A percentile compares a stretch with the other conserved stretches of the same genome.
Evolutionary conservation across 2,329 filamentous ascomycete species (phyloP).

Genomic region (Grosmannia clavigera): DNA sequence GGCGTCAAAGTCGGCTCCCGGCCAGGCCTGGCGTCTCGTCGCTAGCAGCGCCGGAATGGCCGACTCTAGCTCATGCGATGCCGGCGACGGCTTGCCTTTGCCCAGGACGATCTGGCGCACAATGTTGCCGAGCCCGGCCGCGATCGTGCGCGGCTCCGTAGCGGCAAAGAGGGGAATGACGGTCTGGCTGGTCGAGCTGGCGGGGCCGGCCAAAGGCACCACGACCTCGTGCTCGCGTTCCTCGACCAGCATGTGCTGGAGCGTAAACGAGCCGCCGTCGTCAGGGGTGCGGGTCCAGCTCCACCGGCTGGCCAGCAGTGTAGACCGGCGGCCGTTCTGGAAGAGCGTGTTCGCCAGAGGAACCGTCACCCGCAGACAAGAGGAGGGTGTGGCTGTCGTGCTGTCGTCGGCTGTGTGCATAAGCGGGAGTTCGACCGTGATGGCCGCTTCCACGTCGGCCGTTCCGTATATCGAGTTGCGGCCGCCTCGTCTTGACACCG

Average conservation of each 20-base stretch:
- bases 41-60: constrained; percentile 31
- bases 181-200: background rate
- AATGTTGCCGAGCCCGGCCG: constrained; percentile 66
- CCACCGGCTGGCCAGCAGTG: constrained; percentile 37
- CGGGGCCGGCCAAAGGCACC: background rate
- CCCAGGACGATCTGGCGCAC: constrained; percentile 47
- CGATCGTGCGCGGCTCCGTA: constrained; percentile 48
- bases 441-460: constrained; percentile 20
- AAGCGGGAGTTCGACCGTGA: constrained; percentile 28
- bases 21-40: constrained; percentile 1
- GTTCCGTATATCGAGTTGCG: background rate
- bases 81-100: constrained; percentile 34
- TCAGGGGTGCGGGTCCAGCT: background rate
- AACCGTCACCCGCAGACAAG: constrained; percentile 31
- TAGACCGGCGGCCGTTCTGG: constrained; percentile 52
- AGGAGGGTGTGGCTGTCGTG: constrained; percentile 13
- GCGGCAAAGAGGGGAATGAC: constrained; percentile 45
- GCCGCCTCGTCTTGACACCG: background rate
- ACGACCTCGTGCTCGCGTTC: constrained; percentile 19
- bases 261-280: background rate
- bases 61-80: constrained; percentile 59
- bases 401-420: constrained; percentile 25
- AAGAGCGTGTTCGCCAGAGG: constrained; percentile 72
- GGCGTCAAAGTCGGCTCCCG: constrained; percentile 4
- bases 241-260: background rate